Percentiles rank a stretch among this genome's conserved stretches.
These are phyloP conservation scores for Cladosporium austrohemisphaericum DNA, from an alignment of 2,329 filamentous ascomycete species.

Conservation along the genomic window DNA sequence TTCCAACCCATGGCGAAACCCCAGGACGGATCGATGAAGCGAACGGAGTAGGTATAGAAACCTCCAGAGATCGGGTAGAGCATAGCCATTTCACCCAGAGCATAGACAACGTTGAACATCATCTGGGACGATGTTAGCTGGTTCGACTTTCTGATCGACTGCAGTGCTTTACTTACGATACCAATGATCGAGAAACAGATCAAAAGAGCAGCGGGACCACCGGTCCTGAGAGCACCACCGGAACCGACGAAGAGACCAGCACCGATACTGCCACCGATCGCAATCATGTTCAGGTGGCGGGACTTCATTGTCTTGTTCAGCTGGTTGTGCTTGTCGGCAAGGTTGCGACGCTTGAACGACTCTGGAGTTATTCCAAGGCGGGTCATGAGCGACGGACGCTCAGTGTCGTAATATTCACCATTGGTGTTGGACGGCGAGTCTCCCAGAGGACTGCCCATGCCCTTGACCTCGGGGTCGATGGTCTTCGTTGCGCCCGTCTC, in stretches of 20 bases:
- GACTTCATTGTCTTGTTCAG: constrained; percentile 32
- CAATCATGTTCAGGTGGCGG: constrained; percentile 34
- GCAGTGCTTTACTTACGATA: constrained; percentile 22
- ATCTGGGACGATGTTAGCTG: constrained; percentile 23
- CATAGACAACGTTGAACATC: constrained; percentile 42
- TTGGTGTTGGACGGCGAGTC: constrained; percentile 1
- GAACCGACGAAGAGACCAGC: constrained; percentile 55
- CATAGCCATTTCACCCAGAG: constrained; percentile 40
- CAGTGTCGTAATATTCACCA: constrained; percentile 16
- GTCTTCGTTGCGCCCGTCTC: constrained; percentile 64
- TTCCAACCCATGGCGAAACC: constrained; percentile 32
- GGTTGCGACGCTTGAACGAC: constrained; percentile 29
- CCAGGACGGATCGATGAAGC: constrained; percentile 44
- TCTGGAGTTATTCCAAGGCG: constrained; percentile 31
- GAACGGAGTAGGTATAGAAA: constrained; percentile 39
- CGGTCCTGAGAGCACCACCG: constrained; percentile 45
- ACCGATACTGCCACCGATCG: constrained; percentile 42
- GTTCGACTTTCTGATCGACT: constrained; percentile 18
- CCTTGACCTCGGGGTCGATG: constrained; percentile 2
- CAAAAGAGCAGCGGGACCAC: constrained; percentile 45
- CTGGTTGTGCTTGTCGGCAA: constrained; percentile 32
- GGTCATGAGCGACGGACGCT: constrained; percentile 23
- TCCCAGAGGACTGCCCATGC: constrained; percentile 7
- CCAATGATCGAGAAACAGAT: constrained; percentile 32
- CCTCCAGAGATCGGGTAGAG: constrained; percentile 41